phyloP scores from a whole-genome alignment of 768 basidiomycete genomes.

The Boletus rufocinnamomeus region DNA sequence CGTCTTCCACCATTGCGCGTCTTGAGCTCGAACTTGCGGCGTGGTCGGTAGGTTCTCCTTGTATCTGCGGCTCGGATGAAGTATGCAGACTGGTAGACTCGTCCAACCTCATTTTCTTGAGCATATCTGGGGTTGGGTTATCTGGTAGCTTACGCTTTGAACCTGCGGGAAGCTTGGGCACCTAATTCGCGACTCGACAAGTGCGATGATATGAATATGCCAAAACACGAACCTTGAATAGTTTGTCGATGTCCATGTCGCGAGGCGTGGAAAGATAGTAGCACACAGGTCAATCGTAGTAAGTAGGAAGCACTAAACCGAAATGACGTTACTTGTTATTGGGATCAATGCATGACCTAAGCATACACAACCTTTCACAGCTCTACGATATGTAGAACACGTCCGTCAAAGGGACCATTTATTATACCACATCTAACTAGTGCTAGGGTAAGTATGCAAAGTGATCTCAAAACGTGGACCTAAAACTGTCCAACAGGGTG shows the following conservation, averaged over 20 bases:
- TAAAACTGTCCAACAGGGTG: background rate
- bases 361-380: background rate
- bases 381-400: background rate
- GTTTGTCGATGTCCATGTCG: conserved; percentile 50
- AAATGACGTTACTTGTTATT: background rate
- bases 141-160: conserved; percentile 77
- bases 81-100: conserved; percentile 13
- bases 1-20: conserved; percentile 61
- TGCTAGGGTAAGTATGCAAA: conserved; percentile 5
- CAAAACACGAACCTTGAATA: conserved; percentile 44
- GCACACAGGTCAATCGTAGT: background rate
- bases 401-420: background rate
- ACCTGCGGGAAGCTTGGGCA: conserved; percentile 64
- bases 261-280: background rate
- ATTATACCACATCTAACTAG: conserved; percentile 8
- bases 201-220: background rate
- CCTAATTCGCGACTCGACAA: conserved; percentile 38
- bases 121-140: conserved; percentile 75
- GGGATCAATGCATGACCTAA: conserved; percentile 19
- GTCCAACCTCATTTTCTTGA: conserved; percentile 77
- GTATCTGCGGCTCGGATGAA: conserved; percentile 11
- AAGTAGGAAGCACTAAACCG: background rate
- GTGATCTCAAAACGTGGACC: background rate
- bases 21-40: conserved; percentile 34
- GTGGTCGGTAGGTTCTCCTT: conserved; percentile 10